phyloP scores from a whole-genome alignment of 139 green algal genomes.

The Ostreobium quekettii region DNA sequence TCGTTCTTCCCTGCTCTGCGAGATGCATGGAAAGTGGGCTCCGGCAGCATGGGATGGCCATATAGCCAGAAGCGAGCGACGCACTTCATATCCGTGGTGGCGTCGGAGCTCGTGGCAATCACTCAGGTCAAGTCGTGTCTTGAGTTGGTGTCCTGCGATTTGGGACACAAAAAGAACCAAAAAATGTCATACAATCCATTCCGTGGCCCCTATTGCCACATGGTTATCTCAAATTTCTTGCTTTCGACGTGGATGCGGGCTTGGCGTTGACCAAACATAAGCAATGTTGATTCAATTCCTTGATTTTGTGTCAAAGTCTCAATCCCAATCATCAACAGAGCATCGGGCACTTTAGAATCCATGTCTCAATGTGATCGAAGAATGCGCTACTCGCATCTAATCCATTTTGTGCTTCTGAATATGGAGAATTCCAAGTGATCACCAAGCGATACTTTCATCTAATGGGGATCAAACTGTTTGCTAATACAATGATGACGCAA shows the following conservation, averaged over 20 bases:
- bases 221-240: neutral
- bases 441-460: no score
- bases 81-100: neutral
- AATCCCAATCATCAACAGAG: no score
- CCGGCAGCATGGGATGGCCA: neutral
- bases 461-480: no score
- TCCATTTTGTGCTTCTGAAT: neutral
- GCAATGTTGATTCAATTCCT: neutral
- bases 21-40: neutral
- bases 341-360: neutral
- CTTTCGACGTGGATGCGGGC: neutral
- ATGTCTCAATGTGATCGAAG: neutral
- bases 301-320: no score
- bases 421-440: neutral
- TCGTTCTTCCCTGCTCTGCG: neutral
- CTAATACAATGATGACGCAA: no score
- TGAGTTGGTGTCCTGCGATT: no score
- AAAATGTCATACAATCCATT: no score
- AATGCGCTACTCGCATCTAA: neutral
- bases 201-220: neutral
- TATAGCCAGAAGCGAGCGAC: neutral
- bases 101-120: neutral
- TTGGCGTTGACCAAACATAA: neutral
- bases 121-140: no score
- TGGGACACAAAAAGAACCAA: no score